Evolutionary conservation across 495 filamentous ascomycete genomes (phyloP), one percentile per base, ranked within the genome.

Genomic region (Aspergillus steynii): DNA sequence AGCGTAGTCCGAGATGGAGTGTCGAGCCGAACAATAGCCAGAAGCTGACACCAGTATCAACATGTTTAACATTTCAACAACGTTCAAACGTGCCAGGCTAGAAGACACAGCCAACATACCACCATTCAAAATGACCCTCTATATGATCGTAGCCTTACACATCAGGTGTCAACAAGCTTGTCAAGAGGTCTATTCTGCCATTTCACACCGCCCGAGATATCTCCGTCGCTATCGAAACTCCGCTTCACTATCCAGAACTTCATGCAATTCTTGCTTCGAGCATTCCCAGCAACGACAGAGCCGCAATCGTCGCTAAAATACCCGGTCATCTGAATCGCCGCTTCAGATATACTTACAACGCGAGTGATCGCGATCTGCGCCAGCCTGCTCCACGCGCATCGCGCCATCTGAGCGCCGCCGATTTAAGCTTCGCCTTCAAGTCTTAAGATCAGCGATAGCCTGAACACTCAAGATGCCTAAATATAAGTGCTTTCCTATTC

Each of bases 391-490:
- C 55, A 58, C 58, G 51, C 61, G 57, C 63, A 48, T 51, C 65
- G 52, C 63, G 53, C 53, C 56, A 50, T 28, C 50, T 51, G 55
- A 63, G 61, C 56, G 55, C 58, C 37, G 29, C 49, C 50, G n/a
- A 64, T 50, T 57, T 42, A 71, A 67, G 65, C 67, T 70, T 71
- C 64, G 56, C 68, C 58, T 61, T 29, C 61, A 60, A 64, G 59
- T 50, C 61, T 63, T 56, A 56, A 60, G 65, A 63, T 58, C 60
- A 65, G 56, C 61, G 48, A 53, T 61, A 60, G 55, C 51, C 62
- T 57, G 56, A 66, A 53, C 53, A 55, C 59, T 61, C 74, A 88
- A 82, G 48, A 91, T 91, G 88, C 88, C 88, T 50, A 91, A 91
- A 89, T 91, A 90, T 91, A 87, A 85, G 88, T 87, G 34, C 48